Base-by-base conservation (phyloP, 108 stramenopile genomes). In the Cylindrotheca fusiformis region DNA sequence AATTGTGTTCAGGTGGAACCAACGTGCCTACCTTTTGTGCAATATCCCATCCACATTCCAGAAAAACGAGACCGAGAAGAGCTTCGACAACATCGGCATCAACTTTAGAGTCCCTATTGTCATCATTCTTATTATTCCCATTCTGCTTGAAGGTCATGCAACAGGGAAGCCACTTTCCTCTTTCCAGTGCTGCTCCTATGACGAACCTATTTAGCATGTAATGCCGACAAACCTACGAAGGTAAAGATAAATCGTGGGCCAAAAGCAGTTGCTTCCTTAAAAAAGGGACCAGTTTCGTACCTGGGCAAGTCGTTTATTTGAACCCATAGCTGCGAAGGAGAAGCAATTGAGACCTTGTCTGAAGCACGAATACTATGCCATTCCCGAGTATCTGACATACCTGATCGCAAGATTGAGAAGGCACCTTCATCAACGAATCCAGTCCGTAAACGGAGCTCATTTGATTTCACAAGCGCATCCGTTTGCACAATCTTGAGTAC, bases 31-130 rank as follows among this genome's bases (percentile, higher is more conserved):
- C n/a, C 19, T 48, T 30, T 20, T 31, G 55, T 22, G 76, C 57
- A 18, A 41, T 67, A 20, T 72, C 18, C 28, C 68, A 78, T 21
- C 82, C 85, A 63, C 49, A 47, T n/a, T 78, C 24, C 6, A 83
- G 14, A 48, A 74, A 87, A 56, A 87, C 55, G 2, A 83, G 47
- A 10, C 82, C 85, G 29, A 87, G 53, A 14, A 87, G 45, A 20
- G 85, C 52, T 58, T 87, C 85, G 4, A 87, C 32, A 5, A 83
- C 70, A 78, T 87, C 85, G 10, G 85, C 85, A 52, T 52, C 64
- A 10, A 72, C 48, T 50, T 82, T 82, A 14, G n/a, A n/a, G n/a
- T n/a, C n/a, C n/a, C n/a, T n/a, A n/a, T n/a, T n/a, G n/a, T n/a
- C n/a, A n/a, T n/a, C n/a, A n/a, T n/a, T n/a, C n/a, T n/a, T n/a